These are phyloP conservation scores for Thymus mandschuricus DNA, from an alignment of 257 asterid genomes.

Conservation along the genomic window DNA sequence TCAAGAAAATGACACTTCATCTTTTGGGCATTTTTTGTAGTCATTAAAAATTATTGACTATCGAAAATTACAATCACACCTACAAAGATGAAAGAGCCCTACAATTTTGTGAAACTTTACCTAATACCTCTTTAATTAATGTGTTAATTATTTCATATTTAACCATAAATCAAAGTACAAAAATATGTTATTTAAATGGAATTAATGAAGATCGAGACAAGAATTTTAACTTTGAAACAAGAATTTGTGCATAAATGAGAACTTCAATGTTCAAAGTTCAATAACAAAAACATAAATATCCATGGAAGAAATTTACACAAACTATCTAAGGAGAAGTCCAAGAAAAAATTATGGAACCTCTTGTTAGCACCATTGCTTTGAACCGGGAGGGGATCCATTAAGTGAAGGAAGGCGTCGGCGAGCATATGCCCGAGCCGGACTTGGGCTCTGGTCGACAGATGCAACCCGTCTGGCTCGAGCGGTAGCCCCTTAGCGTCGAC, in stretches of 20 bases:
- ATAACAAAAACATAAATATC: background rate
- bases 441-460: slow-evolving; percentile 55
- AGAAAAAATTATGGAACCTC: slow-evolving; percentile 34
- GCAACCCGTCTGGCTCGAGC: slow-evolving; percentile 50
- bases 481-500: slow-evolving; percentile 70
- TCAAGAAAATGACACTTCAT: slow-evolving; percentile 16
- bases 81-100: background rate
- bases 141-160: background rate
- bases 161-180: background rate
- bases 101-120: slow-evolving; percentile 5
- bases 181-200: no score
- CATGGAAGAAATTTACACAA: slow-evolving; percentile 24
- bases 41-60: background rate
- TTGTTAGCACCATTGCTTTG: slow-evolving; percentile 43
- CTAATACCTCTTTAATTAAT: background rate
- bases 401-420: slow-evolving; percentile 48
- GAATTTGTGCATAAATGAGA: background rate
- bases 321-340: slow-evolving; percentile 32
- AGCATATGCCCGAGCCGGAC: slow-evolving; percentile 58
- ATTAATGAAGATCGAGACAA: background rate
- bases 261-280: background rate
- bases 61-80: no score
- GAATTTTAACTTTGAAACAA: background rate
- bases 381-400: slow-evolving; percentile 48
- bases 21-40: background rate